Evolutionary conservation across 1,139 yeast genomes (phyloP).

Genomic region (Pichia sp.): DNA sequence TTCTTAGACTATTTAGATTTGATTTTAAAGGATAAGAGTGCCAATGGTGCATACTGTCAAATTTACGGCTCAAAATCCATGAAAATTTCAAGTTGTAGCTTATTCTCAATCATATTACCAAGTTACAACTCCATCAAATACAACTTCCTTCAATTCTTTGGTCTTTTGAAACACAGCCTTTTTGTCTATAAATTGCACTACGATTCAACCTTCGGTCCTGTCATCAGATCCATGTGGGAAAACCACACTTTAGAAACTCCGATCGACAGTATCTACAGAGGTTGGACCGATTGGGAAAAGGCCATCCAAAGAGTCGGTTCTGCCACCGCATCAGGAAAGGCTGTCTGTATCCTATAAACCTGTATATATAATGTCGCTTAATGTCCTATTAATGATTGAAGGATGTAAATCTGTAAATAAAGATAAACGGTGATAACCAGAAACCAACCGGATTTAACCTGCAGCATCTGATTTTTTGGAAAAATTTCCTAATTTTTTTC

Average conservation of each 20-base stretch:
- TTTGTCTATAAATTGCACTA: constrained; percentile 6
- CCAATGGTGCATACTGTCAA: constrained; percentile 33
- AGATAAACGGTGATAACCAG: no score
- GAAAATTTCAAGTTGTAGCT: constrained; percentile 12
- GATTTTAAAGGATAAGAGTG: constrained; percentile 21
- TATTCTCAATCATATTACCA: constrained; percentile 4
- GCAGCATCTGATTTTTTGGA: no score
- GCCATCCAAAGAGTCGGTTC: constrained; percentile 49
- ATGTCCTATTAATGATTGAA: no score
- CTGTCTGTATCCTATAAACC: constrained; percentile 39
- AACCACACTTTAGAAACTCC: constrained; percentile 43
- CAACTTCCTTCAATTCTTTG: not conserved
- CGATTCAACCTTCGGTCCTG: constrained; percentile 19
- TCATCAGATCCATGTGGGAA: constrained; percentile 36
- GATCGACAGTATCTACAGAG: constrained; percentile 54
- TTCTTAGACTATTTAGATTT: constrained; percentile 17
- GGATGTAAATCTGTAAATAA: no score
- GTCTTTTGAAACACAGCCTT: constrained; percentile 2
- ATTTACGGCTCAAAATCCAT: constrained; percentile 35
- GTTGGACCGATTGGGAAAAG: constrained; percentile 43
- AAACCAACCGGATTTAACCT: no score
- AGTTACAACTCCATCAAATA: constrained; percentile 9
- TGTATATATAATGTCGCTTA: no score
- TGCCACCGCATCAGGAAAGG: constrained; percentile 63
- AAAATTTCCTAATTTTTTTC: no score